phyloP scores from a whole-genome alignment of 441 rosid genomes.

The Gossypium lobatum region DNA sequence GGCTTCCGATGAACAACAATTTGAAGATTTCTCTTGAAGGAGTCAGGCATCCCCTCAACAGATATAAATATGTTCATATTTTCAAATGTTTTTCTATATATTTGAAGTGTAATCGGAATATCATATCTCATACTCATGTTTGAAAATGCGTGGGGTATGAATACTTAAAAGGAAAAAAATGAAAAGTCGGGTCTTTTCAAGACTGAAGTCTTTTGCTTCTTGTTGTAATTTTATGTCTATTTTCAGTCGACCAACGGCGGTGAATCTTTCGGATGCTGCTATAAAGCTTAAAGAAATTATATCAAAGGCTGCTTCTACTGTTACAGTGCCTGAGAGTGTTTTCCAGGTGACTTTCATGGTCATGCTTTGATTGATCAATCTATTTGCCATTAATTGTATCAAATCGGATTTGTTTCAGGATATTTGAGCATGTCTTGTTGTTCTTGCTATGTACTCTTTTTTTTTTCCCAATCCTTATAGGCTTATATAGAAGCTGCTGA shows the following conservation, averaged over 20 bases:
- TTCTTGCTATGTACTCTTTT: not conserved
- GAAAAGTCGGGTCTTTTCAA: not conserved
- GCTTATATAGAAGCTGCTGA: constrained; percentile 83
- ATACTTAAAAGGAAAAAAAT: too few species aligned
- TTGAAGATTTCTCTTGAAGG: too few species aligned
- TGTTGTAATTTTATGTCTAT: not conserved
- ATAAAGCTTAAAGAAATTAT: constrained; percentile 59
- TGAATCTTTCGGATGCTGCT: constrained; percentile 92
- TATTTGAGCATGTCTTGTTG: not conserved
- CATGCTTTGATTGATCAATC: not conserved
- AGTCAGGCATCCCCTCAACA: too few species aligned
- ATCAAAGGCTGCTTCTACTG: constrained; percentile 32
- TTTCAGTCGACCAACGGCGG: constrained; percentile 84
- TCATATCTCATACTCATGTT: too few species aligned
- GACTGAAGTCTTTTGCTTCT: not conserved
- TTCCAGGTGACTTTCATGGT: constrained; percentile 43
- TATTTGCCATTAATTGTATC: not conserved
- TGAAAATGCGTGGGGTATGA: too few species aligned
- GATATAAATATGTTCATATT: too few species aligned
- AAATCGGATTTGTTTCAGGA: not conserved
- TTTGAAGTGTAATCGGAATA: too few species aligned
- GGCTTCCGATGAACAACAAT: too few species aligned
- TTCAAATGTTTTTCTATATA: too few species aligned
- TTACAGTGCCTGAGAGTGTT: constrained; percentile 35
- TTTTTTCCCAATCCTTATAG: constrained; percentile 27